These are phyloP conservation scores for Myxozyma sirexii DNA, from an alignment of 805 yeast species.

Conservation along the genomic window DNA sequence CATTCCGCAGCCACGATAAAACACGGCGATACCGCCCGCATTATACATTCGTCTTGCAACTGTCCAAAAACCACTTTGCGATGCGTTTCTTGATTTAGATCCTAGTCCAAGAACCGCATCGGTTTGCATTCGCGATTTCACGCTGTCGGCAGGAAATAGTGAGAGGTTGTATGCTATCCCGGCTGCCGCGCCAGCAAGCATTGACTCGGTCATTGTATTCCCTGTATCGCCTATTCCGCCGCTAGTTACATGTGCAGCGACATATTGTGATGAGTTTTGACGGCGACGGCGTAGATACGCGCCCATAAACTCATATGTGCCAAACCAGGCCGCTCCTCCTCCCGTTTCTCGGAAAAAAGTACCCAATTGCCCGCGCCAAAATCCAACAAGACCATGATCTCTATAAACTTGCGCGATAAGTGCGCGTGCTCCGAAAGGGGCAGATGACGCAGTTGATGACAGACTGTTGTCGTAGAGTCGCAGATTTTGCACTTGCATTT, in stretches of 20 bases:
- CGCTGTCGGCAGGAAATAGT: slow-evolving; percentile 85
- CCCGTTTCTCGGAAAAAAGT: slow-evolving; percentile 81
- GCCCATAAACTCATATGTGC: slow-evolving; percentile 69
- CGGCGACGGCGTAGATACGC: slow-evolving; percentile 38
- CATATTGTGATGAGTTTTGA: not conserved
- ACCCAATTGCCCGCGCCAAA: slow-evolving; percentile 86
- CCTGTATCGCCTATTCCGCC: slow-evolving; percentile 1
- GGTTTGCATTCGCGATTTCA: slow-evolving; percentile 84
- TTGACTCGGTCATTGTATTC: slow-evolving; percentile 55
- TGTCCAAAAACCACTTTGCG: slow-evolving; percentile 41
- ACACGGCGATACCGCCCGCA: slow-evolving; percentile 65
- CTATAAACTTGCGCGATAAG: slow-evolving; percentile 47
- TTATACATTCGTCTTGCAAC: slow-evolving; percentile 49
- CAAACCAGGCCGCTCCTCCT: slow-evolving; percentile 94
- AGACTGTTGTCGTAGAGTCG: slow-evolving; percentile 19
- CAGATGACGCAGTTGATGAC: not conserved
- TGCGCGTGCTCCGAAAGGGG: slow-evolving; percentile 25
- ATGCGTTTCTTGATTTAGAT: slow-evolving; percentile 16
- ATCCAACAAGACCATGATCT: slow-evolving; percentile 64
- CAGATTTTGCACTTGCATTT: slow-evolving; percentile 68
- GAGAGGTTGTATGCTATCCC: slow-evolving; percentile 81
- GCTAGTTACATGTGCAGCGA: not conserved
- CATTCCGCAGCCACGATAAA: slow-evolving; percentile 83
- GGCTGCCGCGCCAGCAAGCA: slow-evolving; percentile 82
- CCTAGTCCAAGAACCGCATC: slow-evolving; percentile 40